Percentiles rank a stretch among this genome's conserved stretches.
Evolutionary conservation across 306 rosid genomes (phyloP).

Genomic region (Citrullus mucosospermus): DNA sequence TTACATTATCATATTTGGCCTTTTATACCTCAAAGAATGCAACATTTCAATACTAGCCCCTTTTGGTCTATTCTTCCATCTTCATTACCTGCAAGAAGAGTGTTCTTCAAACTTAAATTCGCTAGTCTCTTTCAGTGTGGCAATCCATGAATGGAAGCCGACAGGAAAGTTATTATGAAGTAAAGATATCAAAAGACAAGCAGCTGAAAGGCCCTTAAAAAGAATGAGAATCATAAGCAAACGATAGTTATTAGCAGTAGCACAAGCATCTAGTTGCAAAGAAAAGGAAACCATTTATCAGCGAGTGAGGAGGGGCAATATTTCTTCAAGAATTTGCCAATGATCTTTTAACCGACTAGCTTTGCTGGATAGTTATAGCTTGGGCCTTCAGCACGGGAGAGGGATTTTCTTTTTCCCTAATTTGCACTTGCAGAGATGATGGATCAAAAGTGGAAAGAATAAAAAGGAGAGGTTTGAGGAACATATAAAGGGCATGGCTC

Average conservation of each 20-base stretch:
- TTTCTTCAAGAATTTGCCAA: background rate
- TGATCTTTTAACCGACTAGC: background rate
- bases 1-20: background rate
- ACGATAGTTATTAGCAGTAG: background rate
- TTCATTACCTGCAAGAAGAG: conserved; percentile 51
- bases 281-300: background rate
- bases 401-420: background rate
- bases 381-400: background rate
- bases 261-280: background rate
- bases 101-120: background rate
- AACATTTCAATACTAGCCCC: conserved; percentile 83
- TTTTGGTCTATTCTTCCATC: conserved; percentile 84
- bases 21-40: conserved; percentile 47
- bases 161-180: background rate
- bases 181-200: background rate
- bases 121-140: background rate
- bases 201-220: background rate
- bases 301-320: background rate
- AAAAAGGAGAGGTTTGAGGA: background rate
- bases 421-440: background rate
- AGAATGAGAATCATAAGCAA: background rate
- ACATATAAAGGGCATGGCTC: background rate
- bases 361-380: background rate
- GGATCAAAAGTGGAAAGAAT: background rate
- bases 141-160: background rate